These are phyloP conservation scores for Cystobasidiaceae sp. DNA, from an alignment of 1,284 basidiomycete species.

Conservation along the genomic window DNA sequence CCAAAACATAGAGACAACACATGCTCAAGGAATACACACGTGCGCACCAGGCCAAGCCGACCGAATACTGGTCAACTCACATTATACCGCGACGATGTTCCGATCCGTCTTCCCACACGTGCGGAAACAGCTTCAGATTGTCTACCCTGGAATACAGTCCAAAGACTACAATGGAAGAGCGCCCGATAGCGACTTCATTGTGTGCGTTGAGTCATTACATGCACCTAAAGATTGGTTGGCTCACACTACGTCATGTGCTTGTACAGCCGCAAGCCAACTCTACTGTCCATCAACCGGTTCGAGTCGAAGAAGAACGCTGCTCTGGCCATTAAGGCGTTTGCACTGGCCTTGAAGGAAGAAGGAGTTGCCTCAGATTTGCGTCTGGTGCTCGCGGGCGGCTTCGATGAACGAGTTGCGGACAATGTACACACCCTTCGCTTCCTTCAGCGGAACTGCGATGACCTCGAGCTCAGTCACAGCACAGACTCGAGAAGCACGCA, in stretches of 20 bases:
- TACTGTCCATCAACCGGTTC: constrained; percentile 90
- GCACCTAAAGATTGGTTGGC: background rate
- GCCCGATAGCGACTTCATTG: background rate
- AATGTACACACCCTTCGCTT: constrained; percentile 60
- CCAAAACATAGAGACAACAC: too few species aligned
- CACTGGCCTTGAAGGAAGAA: constrained; percentile 41
- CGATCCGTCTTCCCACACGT: constrained; percentile 69
- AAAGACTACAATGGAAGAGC: background rate
- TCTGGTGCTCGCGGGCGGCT: constrained; percentile 70
- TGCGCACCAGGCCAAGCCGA: constrained; percentile 85
- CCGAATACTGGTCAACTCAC: constrained; percentile 83
- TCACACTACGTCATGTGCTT: background rate
- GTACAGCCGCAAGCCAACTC: constrained; percentile 62
- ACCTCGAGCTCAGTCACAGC: constrained; percentile 50
- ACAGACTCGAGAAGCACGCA: constrained; percentile 52
- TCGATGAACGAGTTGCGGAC: constrained; percentile 64
- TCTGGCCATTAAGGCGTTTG: constrained; percentile 76
- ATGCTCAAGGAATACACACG: too few species aligned
- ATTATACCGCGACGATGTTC: constrained; percentile 79
- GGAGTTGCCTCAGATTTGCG: constrained; percentile 47
- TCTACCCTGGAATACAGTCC: constrained; percentile 75
- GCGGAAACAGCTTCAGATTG: constrained; percentile 59
- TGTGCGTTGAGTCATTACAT: background rate
- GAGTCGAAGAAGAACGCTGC: constrained; percentile 90
- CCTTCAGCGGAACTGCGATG: constrained; percentile 58